These are phyloP conservation scores for Neonectria sp. DNA, from an alignment of 2,329 filamentous ascomycete genomes.

Conservation along the genomic window DNA sequence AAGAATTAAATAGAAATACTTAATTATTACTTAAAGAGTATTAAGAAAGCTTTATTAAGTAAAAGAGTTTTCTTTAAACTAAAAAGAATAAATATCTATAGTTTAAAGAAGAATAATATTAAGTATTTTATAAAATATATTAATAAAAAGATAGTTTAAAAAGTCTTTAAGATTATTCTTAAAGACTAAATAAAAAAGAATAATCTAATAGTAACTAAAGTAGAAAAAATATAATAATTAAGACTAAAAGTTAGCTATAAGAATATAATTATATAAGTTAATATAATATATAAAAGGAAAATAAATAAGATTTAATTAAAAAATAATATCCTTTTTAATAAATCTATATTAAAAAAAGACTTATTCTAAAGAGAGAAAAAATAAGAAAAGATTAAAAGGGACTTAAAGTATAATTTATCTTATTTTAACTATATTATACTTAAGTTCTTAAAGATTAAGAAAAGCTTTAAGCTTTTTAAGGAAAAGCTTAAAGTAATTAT, in stretches of 20 bases:
- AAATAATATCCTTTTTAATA: not conserved
- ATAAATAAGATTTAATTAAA: not conserved
- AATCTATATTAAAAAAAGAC: not conserved
- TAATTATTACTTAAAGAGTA: no score
- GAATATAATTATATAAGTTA: not conserved
- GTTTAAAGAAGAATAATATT: not conserved
- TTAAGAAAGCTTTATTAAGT: no score
- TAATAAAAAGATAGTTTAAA: not conserved
- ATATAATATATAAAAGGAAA: not conserved
- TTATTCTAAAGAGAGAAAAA: not conserved
- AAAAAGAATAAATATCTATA: no score
- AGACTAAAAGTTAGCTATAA: not conserved
- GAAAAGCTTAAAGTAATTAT: not conserved
- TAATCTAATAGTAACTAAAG: no score
- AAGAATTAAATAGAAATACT: no score
- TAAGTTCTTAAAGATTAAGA: not conserved
- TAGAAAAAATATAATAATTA: no score
- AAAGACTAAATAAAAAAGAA: not conserved
- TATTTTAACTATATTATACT: not conserved
- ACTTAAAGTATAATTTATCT: no score
- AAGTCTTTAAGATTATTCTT: not conserved
- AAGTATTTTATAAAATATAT: not conserved
- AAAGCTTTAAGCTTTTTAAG: not conserved
- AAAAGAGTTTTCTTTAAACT: no score
- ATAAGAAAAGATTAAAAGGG: not conserved